Base-by-base conservation (phyloP, 2,329 filamentous ascomycete genomes). In the Botryotinia globosa region DNA sequence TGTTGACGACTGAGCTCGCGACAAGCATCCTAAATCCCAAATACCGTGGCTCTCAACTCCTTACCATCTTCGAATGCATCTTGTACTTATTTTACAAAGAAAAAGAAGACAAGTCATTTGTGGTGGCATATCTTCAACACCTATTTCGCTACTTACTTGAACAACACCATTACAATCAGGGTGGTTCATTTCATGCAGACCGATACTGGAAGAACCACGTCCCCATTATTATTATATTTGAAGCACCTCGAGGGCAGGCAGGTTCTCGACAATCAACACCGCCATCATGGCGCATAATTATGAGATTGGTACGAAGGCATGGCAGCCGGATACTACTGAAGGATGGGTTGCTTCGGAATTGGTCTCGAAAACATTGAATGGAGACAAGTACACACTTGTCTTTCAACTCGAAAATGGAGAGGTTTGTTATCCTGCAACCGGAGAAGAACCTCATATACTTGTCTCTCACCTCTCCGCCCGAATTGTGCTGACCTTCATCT, bases 311-410 rank as follows among this genome's bases (percentile, higher is more conserved):
- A 98, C 95, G 80, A 91, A 94, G 89, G 96, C 94, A 82, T 99
- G 96, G 96, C 96, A 98, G 88, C 94, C 96, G 79, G 96, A 99
- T 86, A 86, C 89, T 82, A 93, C 93, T 75, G 95, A 99, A 84
- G 96, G 96, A 85, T 99, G 96, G 95, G 90, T 99, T 83, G 92
- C 94, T 81, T 98, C 96, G 64, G 94, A 98, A 87, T 92, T 99
- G 79, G 87, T 92, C 82, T 91, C 92, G 84, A 98, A 96, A 87
- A 87, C 88, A 72, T 85, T 93, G 77, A 87, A 96, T 81, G 96
- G 94, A 75, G 88, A 94, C 81, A 98, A 97, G 82, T 92, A 95
- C 80, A 91, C 88, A 81, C 88, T 99, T 79, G 88, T 94, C 79
- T 98, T 99, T 84, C 88, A 90, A 83, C 87, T 98, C 77, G 93